Conservation (phyloP, 1,284 basidiomycete species). For the Ustilago hordei region DNA sequence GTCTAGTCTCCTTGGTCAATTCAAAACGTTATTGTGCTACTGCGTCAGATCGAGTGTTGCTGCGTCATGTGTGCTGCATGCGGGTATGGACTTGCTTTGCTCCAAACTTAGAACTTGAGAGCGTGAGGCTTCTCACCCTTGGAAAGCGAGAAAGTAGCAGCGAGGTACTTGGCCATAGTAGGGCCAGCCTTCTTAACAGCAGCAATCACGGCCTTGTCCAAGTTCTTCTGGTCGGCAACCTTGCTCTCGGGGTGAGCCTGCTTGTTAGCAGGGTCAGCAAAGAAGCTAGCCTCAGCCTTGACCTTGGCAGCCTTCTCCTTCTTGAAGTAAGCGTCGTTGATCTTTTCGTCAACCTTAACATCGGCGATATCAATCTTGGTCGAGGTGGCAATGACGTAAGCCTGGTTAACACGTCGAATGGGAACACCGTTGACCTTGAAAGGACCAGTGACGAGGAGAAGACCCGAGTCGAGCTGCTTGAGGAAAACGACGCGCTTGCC, state of each 20-base stretch:
- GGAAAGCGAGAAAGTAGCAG: conserved; percentile 91
- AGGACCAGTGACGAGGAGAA: conserved; percentile 95
- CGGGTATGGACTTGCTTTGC: conserved; percentile 15
- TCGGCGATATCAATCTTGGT: conserved; percentile 89
- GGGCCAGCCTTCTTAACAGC: conserved; percentile 89
- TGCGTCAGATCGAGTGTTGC: not conserved
- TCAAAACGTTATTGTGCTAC: not conserved
- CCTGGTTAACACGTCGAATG: conserved; percentile 96
- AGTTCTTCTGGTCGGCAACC: conserved; percentile 88
- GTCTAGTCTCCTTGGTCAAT: not conserved
- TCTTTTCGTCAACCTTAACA: conserved; percentile 79
- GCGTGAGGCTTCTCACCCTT: conserved; percentile 92
- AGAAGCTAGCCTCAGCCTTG: conserved; percentile 96
- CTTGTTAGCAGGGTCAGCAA: conserved; percentile 92
- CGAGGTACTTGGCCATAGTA: conserved; percentile 92
- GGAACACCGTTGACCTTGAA: conserved; percentile 99
- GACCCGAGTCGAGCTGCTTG: conserved; percentile 93
- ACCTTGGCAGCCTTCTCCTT: conserved; percentile 76
- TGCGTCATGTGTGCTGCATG: not conserved
- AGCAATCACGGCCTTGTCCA: conserved; percentile 86
- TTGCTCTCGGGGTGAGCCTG: conserved; percentile 89
- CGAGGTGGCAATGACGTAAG: conserved; percentile 98
- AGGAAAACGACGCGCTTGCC: conserved; percentile 99
- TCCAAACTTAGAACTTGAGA: conserved; percentile 78
- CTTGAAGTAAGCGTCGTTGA: conserved; percentile 92